phyloP scores from a whole-genome alignment of 352 stramenopile genomes.

The Pythium diclinum region DNA sequence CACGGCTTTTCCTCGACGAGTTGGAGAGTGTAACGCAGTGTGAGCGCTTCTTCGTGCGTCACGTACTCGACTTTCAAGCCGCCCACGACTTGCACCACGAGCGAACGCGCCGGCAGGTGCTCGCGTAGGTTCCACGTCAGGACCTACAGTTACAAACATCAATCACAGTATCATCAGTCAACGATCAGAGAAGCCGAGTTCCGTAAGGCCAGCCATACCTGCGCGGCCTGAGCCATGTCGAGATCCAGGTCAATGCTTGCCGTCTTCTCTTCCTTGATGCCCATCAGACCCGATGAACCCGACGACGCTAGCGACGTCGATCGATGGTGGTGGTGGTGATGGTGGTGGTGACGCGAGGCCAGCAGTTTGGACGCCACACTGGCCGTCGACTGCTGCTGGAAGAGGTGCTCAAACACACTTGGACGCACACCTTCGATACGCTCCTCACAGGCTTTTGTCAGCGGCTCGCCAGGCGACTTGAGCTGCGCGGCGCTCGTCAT shows the following conservation, averaged over 20 bases:
- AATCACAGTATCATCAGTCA: neutral
- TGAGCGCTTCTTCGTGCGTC: slow-evolving; percentile 29
- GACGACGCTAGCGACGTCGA: slow-evolving; percentile 5
- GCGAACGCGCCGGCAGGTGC: slow-evolving; percentile 17
- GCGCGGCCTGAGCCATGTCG: slow-evolving; percentile 11
- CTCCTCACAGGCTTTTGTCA: slow-evolving; percentile 44
- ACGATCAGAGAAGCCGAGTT: too few species aligned
- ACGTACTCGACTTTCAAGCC: slow-evolving; percentile 26
- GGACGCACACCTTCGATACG: slow-evolving; percentile 59
- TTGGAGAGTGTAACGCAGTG: slow-evolving; percentile 27
- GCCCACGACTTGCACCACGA: slow-evolving; percentile 18
- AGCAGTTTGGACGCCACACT: slow-evolving; percentile 26
- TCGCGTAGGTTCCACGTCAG: slow-evolving; percentile 24
- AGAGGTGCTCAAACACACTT: slow-evolving; percentile 59
- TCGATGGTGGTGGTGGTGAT: slow-evolving; percentile 20
- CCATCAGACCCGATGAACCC: slow-evolving; percentile 9
- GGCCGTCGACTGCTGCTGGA: slow-evolving; percentile 43
- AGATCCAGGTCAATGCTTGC: slow-evolving; percentile 23
- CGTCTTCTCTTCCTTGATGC: slow-evolving; percentile 20
- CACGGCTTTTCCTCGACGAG: slow-evolving; percentile 24
- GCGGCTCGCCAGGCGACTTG: slow-evolving; percentile 8
- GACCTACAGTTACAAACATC: slow-evolving; percentile 8
- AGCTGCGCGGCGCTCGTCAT: slow-evolving; percentile 31
- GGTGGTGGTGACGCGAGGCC: slow-evolving; percentile 18
- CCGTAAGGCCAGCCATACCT: slow-evolving; percentile 21